Conservation (phyloP, 2,329 filamentous ascomycete species). For the Didymella lethalis region DNA sequence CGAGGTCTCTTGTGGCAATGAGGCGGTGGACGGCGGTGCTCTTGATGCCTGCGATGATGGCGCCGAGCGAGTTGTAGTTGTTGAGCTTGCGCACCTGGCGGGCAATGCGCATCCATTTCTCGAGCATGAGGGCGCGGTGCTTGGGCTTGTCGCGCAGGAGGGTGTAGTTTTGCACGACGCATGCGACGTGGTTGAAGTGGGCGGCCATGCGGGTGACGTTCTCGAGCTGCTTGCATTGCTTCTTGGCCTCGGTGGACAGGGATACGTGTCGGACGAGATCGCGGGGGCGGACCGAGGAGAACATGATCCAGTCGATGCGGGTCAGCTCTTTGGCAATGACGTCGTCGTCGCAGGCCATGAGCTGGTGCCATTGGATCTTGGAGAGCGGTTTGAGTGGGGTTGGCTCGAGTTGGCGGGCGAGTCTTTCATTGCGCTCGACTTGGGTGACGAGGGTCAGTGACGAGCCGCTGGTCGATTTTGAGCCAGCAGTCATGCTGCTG, state of each 20-base stretch:
- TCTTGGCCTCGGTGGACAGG: slow-evolving; percentile 73
- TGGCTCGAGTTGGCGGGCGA: slow-evolving; percentile 76
- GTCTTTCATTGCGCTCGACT: slow-evolving; percentile 80
- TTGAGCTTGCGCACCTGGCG: slow-evolving; percentile 85
- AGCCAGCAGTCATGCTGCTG: slow-evolving; percentile 38
- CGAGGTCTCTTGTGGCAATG: slow-evolving; percentile 77
- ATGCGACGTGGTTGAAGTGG: slow-evolving; percentile 71
- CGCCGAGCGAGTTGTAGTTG: slow-evolving; percentile 97
- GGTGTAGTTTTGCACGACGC: slow-evolving; percentile 62
- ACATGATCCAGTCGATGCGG: slow-evolving; percentile 97
- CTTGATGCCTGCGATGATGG: slow-evolving; percentile 90
- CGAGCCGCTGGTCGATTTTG: slow-evolving; percentile 41
- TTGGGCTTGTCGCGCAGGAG: slow-evolving; percentile 94
- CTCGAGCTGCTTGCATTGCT: slow-evolving; percentile 76
- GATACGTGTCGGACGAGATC: slow-evolving; percentile 93
- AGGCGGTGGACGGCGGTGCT: slow-evolving; percentile 86
- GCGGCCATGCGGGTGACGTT: slow-evolving; percentile 95
- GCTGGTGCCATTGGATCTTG: slow-evolving; percentile 86
- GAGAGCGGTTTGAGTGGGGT: slow-evolving; percentile 73
- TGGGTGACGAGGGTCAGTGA: slow-evolving; percentile 65
- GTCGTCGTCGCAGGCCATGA: slow-evolving; percentile 87
- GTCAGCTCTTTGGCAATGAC: slow-evolving; percentile 91
- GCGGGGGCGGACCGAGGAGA: slow-evolving; percentile 89
- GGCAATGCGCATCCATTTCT: slow-evolving; percentile 95
- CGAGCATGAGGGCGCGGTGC: slow-evolving; percentile 86